Percentiles rank a stretch among this genome's conserved stretches.
phyloP scores from a whole-genome alignment of 2,329 filamentous ascomycete species.

The Alternaria conjuncta region DNA sequence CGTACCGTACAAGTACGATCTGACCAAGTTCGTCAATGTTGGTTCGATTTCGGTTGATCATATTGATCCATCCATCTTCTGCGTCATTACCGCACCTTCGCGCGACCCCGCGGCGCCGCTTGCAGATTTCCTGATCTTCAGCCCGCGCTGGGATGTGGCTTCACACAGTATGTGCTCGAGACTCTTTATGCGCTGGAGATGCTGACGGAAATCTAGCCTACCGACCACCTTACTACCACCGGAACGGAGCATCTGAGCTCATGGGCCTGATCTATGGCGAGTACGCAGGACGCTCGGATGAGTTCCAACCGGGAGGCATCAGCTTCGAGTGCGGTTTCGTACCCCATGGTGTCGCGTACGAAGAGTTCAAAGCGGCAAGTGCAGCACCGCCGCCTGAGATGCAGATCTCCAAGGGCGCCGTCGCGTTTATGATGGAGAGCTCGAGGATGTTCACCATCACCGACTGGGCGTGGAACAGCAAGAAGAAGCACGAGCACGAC shows the following conservation, averaged over 20 bases:
- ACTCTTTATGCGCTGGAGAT: background rate
- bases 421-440: constrained; percentile 71
- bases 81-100: constrained; percentile 66
- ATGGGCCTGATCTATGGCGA: constrained; percentile 69
- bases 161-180: constrained; percentile 53
- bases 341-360: constrained; percentile 67
- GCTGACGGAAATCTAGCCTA: constrained; percentile 22
- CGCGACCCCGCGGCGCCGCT: constrained; percentile 66
- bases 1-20: constrained; percentile 78
- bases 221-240: constrained; percentile 65
- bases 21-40: constrained; percentile 77
- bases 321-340: constrained; percentile 74
- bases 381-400: constrained; percentile 52
- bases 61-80: constrained; percentile 80
- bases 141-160: constrained; percentile 67
- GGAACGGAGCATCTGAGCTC: constrained; percentile 70
- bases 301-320: constrained; percentile 67
- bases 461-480: constrained; percentile 45
- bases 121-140: constrained; percentile 70
- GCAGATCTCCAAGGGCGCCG: constrained; percentile 57
- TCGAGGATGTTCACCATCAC: constrained; percentile 45
- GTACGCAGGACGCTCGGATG: constrained; percentile 58
- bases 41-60: constrained; percentile 78
- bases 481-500: constrained; percentile 57
- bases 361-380: constrained; percentile 63